Percentiles rank a stretch among this genome's conserved stretches.
These are phyloP conservation scores for Piper betle DNA, from an alignment of 164 flowering plant species.

Conservation along the genomic window DNA sequence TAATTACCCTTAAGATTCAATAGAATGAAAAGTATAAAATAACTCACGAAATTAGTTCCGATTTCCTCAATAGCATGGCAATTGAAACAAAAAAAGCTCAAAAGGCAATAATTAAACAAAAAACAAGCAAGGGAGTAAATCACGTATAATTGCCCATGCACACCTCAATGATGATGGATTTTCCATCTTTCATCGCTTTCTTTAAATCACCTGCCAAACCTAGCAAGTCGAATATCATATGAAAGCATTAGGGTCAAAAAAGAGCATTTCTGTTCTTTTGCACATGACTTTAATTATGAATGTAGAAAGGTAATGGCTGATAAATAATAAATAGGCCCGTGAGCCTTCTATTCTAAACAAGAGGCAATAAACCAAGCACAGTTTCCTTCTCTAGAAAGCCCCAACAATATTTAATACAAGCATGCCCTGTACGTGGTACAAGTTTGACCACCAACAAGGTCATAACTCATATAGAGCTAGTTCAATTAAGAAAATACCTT, in stretches of 20 bases:
- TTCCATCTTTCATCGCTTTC: slow-evolving; percentile 99
- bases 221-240: slow-evolving; percentile 15
- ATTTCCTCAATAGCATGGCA: no score
- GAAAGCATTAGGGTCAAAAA: background rate
- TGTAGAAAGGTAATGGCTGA: no score
- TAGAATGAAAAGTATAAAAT: no score
- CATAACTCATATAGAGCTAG: background rate
- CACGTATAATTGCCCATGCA: background rate
- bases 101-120: background rate
- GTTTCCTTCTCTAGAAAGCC: background rate
- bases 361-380: background rate
- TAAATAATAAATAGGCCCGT: background rate
- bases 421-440: background rate
- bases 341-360: no score
- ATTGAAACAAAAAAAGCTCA: background rate
- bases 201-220: slow-evolving; percentile 98
- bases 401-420: background rate
- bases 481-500: slow-evolving; percentile 38
- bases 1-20: no score
- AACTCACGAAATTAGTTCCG: no score
- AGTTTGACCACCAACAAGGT: background rate
- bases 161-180: slow-evolving; percentile 98
- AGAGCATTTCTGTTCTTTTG: no score
- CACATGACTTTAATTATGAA: no score
- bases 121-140: background rate